Conservation (phyloP, 257 asterid species). For the Solanum phureja region DNA sequence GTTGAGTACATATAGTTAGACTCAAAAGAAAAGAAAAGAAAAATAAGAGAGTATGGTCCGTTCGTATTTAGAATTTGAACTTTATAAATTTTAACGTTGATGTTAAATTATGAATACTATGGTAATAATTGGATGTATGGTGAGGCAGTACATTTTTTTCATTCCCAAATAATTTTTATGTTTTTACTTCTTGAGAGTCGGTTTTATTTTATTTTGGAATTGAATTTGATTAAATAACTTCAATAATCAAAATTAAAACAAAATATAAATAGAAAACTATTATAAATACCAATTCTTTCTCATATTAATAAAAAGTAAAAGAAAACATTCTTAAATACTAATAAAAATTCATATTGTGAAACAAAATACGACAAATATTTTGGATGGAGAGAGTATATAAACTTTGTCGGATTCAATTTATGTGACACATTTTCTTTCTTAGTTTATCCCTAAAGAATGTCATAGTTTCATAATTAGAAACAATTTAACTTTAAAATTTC, state of each 20-base stretch:
- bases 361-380: not conserved
- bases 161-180: not conserved
- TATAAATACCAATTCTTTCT: not conserved
- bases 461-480: too few species aligned
- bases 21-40: not conserved
- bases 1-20: not conserved
- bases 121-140: not conserved
- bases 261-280: not conserved
- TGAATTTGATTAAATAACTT: not conserved
- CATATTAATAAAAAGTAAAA: not conserved
- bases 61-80: not conserved
- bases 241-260: not conserved
- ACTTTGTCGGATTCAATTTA: fast-evolving
- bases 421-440: not conserved
- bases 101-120: not conserved
- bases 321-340: not conserved
- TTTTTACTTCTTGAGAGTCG: not conserved
- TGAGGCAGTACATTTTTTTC: not conserved
- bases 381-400: not conserved
- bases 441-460: not conserved
- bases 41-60: too few species aligned
- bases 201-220: not conserved
- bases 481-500: too few species aligned
- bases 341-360: not conserved
- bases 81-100: not conserved